Percentiles rank a stretch among this genome's conserved stretches.
phyloP scores from a whole-genome alignment of 179 eudicot species.

The Corrigiola litoralis region DNA sequence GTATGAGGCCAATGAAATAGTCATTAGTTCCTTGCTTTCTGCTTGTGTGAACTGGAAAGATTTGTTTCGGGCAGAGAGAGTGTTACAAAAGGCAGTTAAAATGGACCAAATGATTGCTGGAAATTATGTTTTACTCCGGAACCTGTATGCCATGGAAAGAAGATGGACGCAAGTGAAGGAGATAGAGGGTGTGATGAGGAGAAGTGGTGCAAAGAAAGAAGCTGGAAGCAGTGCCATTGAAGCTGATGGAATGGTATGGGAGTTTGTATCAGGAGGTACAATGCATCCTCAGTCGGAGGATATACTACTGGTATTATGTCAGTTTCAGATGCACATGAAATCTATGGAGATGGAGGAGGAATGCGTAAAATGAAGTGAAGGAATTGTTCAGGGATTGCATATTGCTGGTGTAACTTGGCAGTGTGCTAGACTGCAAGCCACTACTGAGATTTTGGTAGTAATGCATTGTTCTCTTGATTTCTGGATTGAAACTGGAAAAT shows the following conservation, averaged over 20 bases:
- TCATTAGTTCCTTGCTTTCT: conserved; percentile 60
- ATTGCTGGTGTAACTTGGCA: background rate
- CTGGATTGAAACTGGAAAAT: background rate
- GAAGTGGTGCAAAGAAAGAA: conserved; percentile 62
- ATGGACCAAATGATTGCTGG: conserved; percentile 47
- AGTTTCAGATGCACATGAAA: conserved; percentile 48
- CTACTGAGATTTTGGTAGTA: background rate
- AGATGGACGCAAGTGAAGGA: conserved; percentile 63
- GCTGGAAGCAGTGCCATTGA: conserved; percentile 67
- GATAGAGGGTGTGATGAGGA: conserved; percentile 44
- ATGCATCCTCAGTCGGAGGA: conserved; percentile 39
- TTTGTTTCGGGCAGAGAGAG: conserved; percentile 51
- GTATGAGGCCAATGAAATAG: conserved; percentile 55
- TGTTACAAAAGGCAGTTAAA: conserved; percentile 34
- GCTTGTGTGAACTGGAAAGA: conserved; percentile 62
- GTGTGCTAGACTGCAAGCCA: too few species aligned
- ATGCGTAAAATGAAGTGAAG: background rate
- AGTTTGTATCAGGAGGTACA: conserved; percentile 58
- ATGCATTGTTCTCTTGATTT: background rate
- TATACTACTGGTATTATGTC: conserved; percentile 24
- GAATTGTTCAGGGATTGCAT: background rate
- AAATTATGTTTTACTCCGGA: conserved; percentile 58
- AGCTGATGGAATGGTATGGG: conserved; percentile 47
- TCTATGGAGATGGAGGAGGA: conserved; percentile 12
- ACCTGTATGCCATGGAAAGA: conserved; percentile 60